Evolutionary conservation across 768 basidiomycete species (phyloP), one percentile per base, ranked within the genome.

Genomic region (Grammothele lineata): DNA sequence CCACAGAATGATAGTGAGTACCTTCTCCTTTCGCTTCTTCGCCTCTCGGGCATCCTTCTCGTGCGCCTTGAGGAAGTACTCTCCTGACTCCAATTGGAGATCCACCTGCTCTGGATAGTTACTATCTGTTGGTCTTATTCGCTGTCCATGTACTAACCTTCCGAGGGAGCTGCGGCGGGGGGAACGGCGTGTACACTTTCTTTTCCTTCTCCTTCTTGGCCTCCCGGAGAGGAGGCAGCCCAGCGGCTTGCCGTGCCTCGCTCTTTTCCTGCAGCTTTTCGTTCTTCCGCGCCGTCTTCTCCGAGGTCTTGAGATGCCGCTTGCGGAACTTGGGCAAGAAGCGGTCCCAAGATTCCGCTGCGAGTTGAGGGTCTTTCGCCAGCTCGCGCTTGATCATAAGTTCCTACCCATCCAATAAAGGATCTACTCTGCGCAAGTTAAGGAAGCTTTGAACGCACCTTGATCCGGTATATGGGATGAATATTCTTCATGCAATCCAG

Each of bases 401-500:
- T 69, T 98, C 96, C 93, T 57, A 15, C n/a, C n/a, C n/a, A 36
- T 15, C 22, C 9, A 14, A 14, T 19, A n/a, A 9, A 35, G 22
- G 15, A 30, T 26, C 17, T 7, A 4, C 26, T 18, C 21, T 14
- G 10, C 15, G 7, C 3, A 27, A 10, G 6, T 14, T 7, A n/a
- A 40, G 6, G n/a, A 17, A 11, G 25, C 4, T n/a, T n/a, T n/a
- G 4, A 24, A 24, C 57, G 18, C 33, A 90, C 93, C 69, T 99
- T 99, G 68, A 99, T 99, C 58, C 93, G 85, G 64, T 99, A 99
- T 62, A 99, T 98, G 1, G 96, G 96, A 62, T 99, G 96, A 44
- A 98, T 87, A 63, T 99, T 99, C 70, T 87, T 93, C 96, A 99
- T 98, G 71, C 96, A 99, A 62, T 99, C 96, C 34, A 97, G 66